Evolutionary conservation across 2,329 filamentous ascomycete genomes (phyloP).

Genomic region (Dendrostoma leiphaemia): DNA sequence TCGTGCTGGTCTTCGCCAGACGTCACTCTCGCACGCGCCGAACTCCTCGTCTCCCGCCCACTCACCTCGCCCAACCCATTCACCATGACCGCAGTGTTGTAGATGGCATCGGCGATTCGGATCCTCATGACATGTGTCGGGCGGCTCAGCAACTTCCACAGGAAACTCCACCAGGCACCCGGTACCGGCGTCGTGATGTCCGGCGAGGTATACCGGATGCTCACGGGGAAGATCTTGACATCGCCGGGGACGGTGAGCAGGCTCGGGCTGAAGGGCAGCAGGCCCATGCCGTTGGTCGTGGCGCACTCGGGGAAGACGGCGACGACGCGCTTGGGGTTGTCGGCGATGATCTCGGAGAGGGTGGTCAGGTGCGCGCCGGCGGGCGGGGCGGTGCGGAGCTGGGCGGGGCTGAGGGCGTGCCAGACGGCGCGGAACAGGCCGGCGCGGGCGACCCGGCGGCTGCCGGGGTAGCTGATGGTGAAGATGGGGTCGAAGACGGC

Average conservation of each 20-base stretch:
- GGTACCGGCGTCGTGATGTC: slow-evolving; percentile 92
- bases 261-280: slow-evolving; percentile 78
- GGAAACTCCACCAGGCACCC: slow-evolving; percentile 66
- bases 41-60: slow-evolving; percentile 25
- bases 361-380: slow-evolving; percentile 56
- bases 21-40: slow-evolving; percentile 28
- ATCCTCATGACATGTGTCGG: slow-evolving; percentile 90
- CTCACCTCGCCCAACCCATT: slow-evolving; percentile 31
- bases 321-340: slow-evolving; percentile 72
- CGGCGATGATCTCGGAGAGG: slow-evolving; percentile 59
- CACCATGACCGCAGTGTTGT: slow-evolving; percentile 44
- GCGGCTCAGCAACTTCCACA: slow-evolving; percentile 83
- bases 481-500: slow-evolving; percentile 97
- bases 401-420: slow-evolving; percentile 65
- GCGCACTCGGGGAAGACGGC: slow-evolving; percentile 92
- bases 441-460: slow-evolving; percentile 71
- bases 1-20: slow-evolving; percentile 27
- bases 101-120: slow-evolving; percentile 76
- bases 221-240: slow-evolving; percentile 85
- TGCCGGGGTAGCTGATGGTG: slow-evolving; percentile 76
- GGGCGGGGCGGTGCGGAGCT: slow-evolving; percentile 36
- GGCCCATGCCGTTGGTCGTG: slow-evolving; percentile 89
- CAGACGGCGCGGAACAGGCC: slow-evolving; percentile 74
- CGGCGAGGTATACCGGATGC: slow-evolving; percentile 80
- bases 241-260: slow-evolving; percentile 65